Conservation (phyloP, 2,329 filamentous ascomycete species). For the Aaosphaeria pasadenensis region DNA sequence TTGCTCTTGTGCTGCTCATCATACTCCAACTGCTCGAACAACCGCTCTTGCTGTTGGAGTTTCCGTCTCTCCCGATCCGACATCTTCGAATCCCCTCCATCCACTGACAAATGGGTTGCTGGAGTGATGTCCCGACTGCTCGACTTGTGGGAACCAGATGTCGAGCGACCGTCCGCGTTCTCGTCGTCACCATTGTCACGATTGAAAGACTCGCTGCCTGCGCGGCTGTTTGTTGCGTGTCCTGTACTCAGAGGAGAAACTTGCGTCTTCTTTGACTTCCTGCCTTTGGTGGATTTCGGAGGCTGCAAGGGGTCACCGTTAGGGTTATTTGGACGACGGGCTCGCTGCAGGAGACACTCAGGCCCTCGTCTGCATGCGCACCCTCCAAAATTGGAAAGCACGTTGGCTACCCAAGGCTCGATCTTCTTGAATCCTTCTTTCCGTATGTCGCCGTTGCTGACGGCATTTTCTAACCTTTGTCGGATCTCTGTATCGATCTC, state of each 20-base stretch:
- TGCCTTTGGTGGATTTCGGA: slow-evolving; percentile 42
- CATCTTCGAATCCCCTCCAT: slow-evolving; percentile 49
- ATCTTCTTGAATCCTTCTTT: slow-evolving; percentile 57
- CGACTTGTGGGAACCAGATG: slow-evolving; percentile 55
- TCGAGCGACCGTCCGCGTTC: slow-evolving; percentile 54
- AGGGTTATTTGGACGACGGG: slow-evolving; percentile 27
- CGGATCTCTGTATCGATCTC: slow-evolving; percentile 49
- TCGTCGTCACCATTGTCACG: slow-evolving; percentile 54
- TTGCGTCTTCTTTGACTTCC: slow-evolving; percentile 49
- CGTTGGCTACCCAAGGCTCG: slow-evolving; percentile 65
- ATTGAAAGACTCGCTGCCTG: slow-evolving; percentile 56
- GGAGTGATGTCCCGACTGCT: slow-evolving; percentile 62
- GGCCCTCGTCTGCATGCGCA: slow-evolving; percentile 61
- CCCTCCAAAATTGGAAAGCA: slow-evolving; percentile 74
- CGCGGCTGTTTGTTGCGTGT: slow-evolving; percentile 55
- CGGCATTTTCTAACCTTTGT: slow-evolving; percentile 59
- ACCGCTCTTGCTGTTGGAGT: slow-evolving; percentile 60
- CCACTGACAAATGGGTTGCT: slow-evolving; percentile 50
- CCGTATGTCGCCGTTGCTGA: slow-evolving; percentile 59
- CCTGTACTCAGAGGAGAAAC: slow-evolving; percentile 55
- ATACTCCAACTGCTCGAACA: slow-evolving; percentile 60
- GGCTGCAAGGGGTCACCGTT: slow-evolving; percentile 18
- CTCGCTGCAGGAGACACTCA: slow-evolving; percentile 36
- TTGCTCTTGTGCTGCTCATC: slow-evolving; percentile 53
- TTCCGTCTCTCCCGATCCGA: slow-evolving; percentile 63